Base-by-base conservation (phyloP, 2,329 filamentous ascomycete species). In the Talaromyces sp. region DNA sequence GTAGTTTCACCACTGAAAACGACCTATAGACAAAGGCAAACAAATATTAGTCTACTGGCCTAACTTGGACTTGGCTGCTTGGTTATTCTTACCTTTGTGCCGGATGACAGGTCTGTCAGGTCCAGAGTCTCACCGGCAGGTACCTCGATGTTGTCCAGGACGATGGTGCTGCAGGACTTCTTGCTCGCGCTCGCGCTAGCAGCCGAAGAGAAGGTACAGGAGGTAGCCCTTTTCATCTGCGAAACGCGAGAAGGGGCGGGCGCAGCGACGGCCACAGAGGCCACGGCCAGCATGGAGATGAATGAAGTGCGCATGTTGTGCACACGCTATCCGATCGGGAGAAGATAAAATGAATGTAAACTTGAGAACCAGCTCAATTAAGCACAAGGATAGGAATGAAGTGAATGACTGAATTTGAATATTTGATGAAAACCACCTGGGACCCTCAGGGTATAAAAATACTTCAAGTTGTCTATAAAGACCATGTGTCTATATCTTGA, bases 1-100 rank as follows among this genome's bases (percentile, higher is more conserved):
- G 81, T 84, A n/a, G 86, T 89, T 13, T 77, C 82, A 39, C 86
- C 87, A 52, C 82, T 70, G 70, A 89, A 89, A 61, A 81, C 82
- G 56, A 88, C 78, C 71, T 76, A 47, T 41, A 20, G 11, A 10
- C 6, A 39, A 30, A 29, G 47, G 33, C 35, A 10, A 6, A 3
- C 9, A 9, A 5, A 4, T 13, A 30, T 17, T 24, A 4, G 13
- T 3, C 20, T 17, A 3, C 6, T 36, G 33, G n/a, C 33, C 30
- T 7, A 10, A 20, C 2, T 33, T 13, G 3, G 4, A 14, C 29
- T 6, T 9, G 4, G 7, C 10, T 16, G 13, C 6, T 6, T 13
- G 13, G 10, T n/a, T 17, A 3, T 30, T 6, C 54, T 36, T 53
- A 60, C 57, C 30, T 55, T 49, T 17, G 57, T 53, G 14, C 55